Evolutionary conservation across 2,329 filamentous ascomycete genomes (phyloP), one percentile per base, ranked within the genome.

Genomic region (Ilyonectria destructans): DNA sequence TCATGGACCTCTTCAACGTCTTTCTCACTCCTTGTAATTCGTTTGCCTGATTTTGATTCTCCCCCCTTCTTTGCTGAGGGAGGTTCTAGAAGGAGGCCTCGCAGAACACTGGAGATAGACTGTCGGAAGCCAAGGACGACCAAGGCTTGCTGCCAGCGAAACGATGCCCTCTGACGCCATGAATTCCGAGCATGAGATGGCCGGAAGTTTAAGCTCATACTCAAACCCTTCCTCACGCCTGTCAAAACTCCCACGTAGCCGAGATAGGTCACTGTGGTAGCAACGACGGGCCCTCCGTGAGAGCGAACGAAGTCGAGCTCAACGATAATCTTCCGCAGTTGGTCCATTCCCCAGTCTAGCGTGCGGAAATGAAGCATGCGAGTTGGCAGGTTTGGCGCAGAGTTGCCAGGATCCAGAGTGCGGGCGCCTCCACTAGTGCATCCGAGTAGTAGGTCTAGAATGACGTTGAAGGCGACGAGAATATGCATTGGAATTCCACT

Each of bases 371-470:
- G 88, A 69, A 89, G 73, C 80, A 89, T 69, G 35, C 63, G 49
- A 2, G 49, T 71, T 17, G 70, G 74, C 80, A 77, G 35, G 43
- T 48, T 46, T 2, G 19, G 26, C 2, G 37, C 6, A 9, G 58
- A 13, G 3, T 6, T 58, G n/a, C 37, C 43, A 2, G 56, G 26
- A 17, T 72, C 65, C 0, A 76, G 1, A 0, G 76, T 71, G 1
- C 78, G 72, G 0, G 75, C 77, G 0, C 80, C 81, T 4, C 81
- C 81, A 52, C 88, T 91, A 1, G 90, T 92, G 75, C 91, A 92
- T 2, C 90, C 90, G 79, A 92, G 86, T 40, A 92, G 81, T 6
- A 88, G 79, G 72, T 93, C 91, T 1, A 92, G 81, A 2, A 92
- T 78, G 2, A 89, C 87, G 71, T 92, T 92, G 71, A 91, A 85